A percentile compares a stretch with the other conserved stretches of the same genome.
phyloP scores from a whole-genome alignment of 495 filamentous ascomycete species.

The Trichodelitschia bisporula region DNA sequence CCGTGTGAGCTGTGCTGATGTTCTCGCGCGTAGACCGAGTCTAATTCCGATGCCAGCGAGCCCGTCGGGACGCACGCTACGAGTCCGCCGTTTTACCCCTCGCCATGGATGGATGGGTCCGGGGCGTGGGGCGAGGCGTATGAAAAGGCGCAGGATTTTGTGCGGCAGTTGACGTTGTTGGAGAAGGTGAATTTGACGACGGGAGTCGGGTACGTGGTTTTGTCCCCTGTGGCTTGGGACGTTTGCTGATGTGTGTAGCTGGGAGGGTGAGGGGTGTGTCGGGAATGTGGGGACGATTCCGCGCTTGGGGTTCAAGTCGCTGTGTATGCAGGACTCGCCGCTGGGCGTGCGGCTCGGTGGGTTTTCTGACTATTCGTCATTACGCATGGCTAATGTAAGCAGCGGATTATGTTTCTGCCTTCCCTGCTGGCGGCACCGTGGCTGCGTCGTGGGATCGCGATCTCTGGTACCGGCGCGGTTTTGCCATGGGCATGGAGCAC shows the following conservation, averaged over 20 bases:
- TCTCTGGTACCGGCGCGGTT: conserved; percentile 15
- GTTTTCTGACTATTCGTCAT: neutral
- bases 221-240: neutral
- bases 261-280: conserved; percentile 44
- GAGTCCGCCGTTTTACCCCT: conserved; percentile 46
- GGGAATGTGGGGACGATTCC: conserved; percentile 47
- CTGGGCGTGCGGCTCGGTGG: conserved; percentile 51
- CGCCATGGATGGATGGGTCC: conserved; percentile 53
- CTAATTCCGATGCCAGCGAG: too few species aligned
- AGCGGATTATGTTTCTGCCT: conserved; percentile 22
- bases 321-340: conserved; percentile 83
- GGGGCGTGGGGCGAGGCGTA: conserved; percentile 63
- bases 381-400: neutral
- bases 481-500: conserved; percentile 17
- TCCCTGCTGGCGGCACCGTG: conserved; percentile 17
- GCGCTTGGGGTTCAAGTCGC: conserved; percentile 50
- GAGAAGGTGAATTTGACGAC: conserved; percentile 92
- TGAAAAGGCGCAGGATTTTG: conserved; percentile 47
- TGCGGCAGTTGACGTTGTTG: conserved; percentile 55
- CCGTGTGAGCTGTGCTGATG: too few species aligned
- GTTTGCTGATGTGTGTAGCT: neutral
- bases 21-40: too few species aligned
- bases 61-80: too few species aligned
- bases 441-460: conserved; percentile 18
- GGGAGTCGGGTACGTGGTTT: conserved; percentile 38